Base-by-base conservation (phyloP, 2,329 filamentous ascomycete species). In the Clarireedia hainanense region DNA sequence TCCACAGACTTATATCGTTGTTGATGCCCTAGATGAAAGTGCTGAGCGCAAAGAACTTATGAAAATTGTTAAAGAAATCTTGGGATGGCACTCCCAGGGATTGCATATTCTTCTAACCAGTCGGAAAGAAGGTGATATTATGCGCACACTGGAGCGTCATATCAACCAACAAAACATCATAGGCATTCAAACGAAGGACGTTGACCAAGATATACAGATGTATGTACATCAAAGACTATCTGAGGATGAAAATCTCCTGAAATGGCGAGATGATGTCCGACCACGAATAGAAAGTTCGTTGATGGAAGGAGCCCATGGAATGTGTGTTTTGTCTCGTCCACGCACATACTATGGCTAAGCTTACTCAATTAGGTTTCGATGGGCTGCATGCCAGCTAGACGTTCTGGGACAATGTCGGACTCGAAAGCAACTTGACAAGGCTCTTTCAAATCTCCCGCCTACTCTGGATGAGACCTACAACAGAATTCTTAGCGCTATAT, bases 311-410 rank as follows among this genome's bases (percentile, higher is more conserved):
- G 61, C 66, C 5, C 50, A 64, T 43, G 67, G 67, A 53, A 69
- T 69, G 67, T 70, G 61, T 7, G 27, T 6, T 20, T 20, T 20
- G 2, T 30, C 6, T 10, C 27, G 5, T 30, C 27, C 5, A 30
- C 27, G 6, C 26, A 30, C 27, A 30, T 30, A 9, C 4, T 9
- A 7, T 30, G 6, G 6, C 10, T 20, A 2, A 17, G 23, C 12
- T 17, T 54, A 56, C 5, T 37, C 34, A 10, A 9, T 23, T 30
- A 64, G 64, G 67, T 67, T 65, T 45, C 57, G 61, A 57, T 68
- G 58, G 61, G 63, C 56, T 37, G 56, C 50, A 30, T 67, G 61
- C 56, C 66, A 69, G 50, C 45, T 69, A 23, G 63, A 67, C 39
- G 40, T 50, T 12, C 37, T 45, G 5, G 15, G 14, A 24, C 3